A percentile compares a stretch with the other conserved stretches of the same genome.
These are phyloP conservation scores for Lachnellula willkommii DNA, from an alignment of 2,329 filamentous ascomycete genomes.

Conservation along the genomic window DNA sequence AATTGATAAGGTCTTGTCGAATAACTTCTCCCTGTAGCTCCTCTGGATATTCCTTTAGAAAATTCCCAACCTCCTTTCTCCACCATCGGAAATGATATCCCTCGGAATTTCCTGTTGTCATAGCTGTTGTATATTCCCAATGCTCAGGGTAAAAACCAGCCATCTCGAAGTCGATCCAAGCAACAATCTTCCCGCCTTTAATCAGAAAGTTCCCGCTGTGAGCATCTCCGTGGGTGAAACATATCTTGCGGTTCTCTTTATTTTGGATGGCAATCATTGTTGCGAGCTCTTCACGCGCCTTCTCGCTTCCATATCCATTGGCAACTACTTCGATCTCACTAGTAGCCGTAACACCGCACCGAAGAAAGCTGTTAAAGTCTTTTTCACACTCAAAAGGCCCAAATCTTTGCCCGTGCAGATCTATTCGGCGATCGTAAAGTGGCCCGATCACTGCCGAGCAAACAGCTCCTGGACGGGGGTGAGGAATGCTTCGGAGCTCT, in stretches of 20 bases:
- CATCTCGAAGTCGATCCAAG: neutral
- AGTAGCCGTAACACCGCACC: too few species aligned
- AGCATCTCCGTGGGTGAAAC: neutral
- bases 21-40: neutral
- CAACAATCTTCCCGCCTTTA: neutral
- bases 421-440: too few species aligned
- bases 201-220: neutral
- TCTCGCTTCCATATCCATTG: neutral
- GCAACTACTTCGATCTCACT: neutral
- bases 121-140: neutral
- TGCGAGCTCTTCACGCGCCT: neutral
- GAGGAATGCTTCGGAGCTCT: too few species aligned
- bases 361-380: too few species aligned
- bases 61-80: neutral
- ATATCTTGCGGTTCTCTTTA: neutral
- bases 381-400: too few species aligned
- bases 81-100: neutral
- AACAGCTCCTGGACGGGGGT: too few species aligned
- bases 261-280: neutral
- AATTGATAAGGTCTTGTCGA: neutral
- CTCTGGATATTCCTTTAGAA: neutral
- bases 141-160: neutral
- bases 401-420: too few species aligned
- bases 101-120: neutral
- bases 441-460: too few species aligned